Percentiles rank a stretch among this genome's conserved stretches.
phyloP scores from a whole-genome alignment of 177 flowering plant species.

The Telopea speciosissima region DNA sequence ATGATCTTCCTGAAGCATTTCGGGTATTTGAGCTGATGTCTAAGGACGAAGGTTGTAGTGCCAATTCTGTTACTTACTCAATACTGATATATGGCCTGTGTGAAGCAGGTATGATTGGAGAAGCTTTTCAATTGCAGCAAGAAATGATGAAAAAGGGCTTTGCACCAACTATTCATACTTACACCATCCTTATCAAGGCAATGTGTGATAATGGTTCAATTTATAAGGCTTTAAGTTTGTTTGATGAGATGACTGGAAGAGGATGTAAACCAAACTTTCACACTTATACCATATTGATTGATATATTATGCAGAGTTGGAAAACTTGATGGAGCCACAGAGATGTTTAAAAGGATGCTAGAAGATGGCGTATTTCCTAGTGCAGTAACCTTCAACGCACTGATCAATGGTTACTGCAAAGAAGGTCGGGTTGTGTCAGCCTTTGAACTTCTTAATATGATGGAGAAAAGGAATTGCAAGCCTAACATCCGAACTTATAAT shows the following conservation, averaged over 20 bases:
- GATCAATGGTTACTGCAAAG: slow-evolving; percentile 28
- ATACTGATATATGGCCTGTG: slow-evolving; percentile 26
- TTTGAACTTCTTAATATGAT: slow-evolving; percentile 29
- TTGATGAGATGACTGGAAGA: slow-evolving; percentile 26
- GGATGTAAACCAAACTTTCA: slow-evolving; percentile 25
- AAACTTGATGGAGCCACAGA: slow-evolving; percentile 30
- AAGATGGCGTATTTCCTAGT: slow-evolving; percentile 22
- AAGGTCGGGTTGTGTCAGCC: slow-evolving; percentile 26
- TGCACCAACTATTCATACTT: slow-evolving; percentile 23
- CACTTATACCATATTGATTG: slow-evolving; percentile 30
- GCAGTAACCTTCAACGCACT: slow-evolving; percentile 23
- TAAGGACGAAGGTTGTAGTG: slow-evolving; percentile 14
- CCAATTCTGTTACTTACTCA: slow-evolving; percentile 26
- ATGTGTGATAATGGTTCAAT: slow-evolving; percentile 18
- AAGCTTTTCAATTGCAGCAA: slow-evolving; percentile 24
- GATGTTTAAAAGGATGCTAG: slow-evolving; percentile 24
- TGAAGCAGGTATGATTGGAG: slow-evolving; percentile 18
- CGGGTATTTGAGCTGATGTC: slow-evolving; percentile 30
- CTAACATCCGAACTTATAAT: slow-evolving; percentile 30
- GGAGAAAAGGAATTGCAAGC: slow-evolving; percentile 27
- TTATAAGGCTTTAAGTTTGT: slow-evolving; percentile 23
- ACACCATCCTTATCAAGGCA: slow-evolving; percentile 30
- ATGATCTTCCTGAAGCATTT: slow-evolving; percentile 18
- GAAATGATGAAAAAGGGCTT: slow-evolving; percentile 27
- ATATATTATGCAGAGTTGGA: slow-evolving; percentile 23